These are phyloP conservation scores for Aspergillus calidoustus DNA, from an alignment of 2,329 filamentous ascomycete genomes.

Conservation along the genomic window DNA sequence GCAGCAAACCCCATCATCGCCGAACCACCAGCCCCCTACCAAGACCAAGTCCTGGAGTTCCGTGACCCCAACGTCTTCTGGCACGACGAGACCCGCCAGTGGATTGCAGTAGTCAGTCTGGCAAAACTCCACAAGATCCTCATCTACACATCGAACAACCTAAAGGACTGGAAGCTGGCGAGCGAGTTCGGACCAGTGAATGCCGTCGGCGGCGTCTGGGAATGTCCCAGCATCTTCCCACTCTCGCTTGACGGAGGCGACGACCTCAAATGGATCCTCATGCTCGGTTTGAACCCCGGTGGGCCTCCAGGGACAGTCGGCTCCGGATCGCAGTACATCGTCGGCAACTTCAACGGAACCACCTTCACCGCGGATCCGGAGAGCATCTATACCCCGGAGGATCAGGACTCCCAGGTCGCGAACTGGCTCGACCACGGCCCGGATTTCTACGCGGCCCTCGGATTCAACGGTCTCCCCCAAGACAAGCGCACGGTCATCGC, in stretches of 20 bases:
- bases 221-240: slow-evolving; percentile 34
- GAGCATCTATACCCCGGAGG: slow-evolving; percentile 11
- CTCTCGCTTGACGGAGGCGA: slow-evolving; percentile 23
- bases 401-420: neutral
- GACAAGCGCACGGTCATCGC: slow-evolving; percentile 25
- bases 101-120: slow-evolving; percentile 25
- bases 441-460: slow-evolving; percentile 33
- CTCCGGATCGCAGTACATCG: slow-evolving; percentile 34
- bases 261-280: slow-evolving; percentile 30
- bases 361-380: slow-evolving; percentile 28
- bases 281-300: slow-evolving; percentile 33
- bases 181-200: slow-evolving; percentile 33
- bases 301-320: slow-evolving; percentile 34
- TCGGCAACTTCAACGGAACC: slow-evolving; percentile 32
- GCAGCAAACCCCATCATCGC: slow-evolving; percentile 63
- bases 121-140: slow-evolving; percentile 28
- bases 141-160: slow-evolving; percentile 31
- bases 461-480: slow-evolving; percentile 28
- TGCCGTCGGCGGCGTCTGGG: slow-evolving; percentile 33
- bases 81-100: slow-evolving; percentile 25
- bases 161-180: slow-evolving; percentile 29
- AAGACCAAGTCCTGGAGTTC: slow-evolving; percentile 46
- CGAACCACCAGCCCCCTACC: slow-evolving; percentile 52
- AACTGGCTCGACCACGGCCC: slow-evolving; percentile 38
- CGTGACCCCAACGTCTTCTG: slow-evolving; percentile 65